phyloP scores from a whole-genome alignment of 768 basidiomycete species.

The Lactifluus volemus region DNA sequence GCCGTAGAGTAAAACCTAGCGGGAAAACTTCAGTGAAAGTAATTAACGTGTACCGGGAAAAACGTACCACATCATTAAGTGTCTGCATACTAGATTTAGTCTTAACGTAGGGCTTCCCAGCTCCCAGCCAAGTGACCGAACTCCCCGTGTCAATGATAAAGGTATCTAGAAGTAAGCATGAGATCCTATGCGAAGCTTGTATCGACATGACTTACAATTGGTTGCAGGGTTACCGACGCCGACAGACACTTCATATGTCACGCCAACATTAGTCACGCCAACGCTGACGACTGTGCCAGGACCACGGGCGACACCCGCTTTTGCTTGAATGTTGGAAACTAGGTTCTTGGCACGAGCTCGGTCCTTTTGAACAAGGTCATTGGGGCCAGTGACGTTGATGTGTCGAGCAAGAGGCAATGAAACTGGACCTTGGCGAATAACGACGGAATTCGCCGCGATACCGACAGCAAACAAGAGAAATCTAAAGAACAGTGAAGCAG shows the following conservation, averaged over 20 bases:
- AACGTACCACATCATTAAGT: slow-evolving; percentile 38
- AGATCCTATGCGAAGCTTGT: not conserved
- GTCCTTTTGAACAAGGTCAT: slow-evolving; percentile 44
- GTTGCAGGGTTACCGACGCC: slow-evolving; percentile 47
- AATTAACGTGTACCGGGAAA: not conserved
- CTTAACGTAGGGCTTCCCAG: slow-evolving; percentile 33
- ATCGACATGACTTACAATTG: slow-evolving; percentile 30
- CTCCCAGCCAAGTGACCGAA: slow-evolving; percentile 68
- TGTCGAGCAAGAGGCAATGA: slow-evolving; percentile 46
- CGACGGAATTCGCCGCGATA: slow-evolving; percentile 22
- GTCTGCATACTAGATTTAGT: slow-evolving; percentile 46
- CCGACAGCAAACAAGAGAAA: slow-evolving; percentile 20
- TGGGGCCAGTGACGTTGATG: slow-evolving; percentile 43
- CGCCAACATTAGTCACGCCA: slow-evolving; percentile 34
- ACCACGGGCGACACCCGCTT: slow-evolving; percentile 20
- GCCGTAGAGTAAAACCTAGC: slow-evolving; percentile 48
- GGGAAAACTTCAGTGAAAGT: not conserved
- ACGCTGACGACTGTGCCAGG: slow-evolving; percentile 23
- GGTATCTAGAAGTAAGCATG: slow-evolving; percentile 25
- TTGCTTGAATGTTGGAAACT: slow-evolving; percentile 32
- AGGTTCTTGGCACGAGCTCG: slow-evolving; percentile 42
- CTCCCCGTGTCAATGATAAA: slow-evolving; percentile 59
- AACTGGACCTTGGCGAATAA: slow-evolving; percentile 20
- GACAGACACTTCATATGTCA: slow-evolving; percentile 31
- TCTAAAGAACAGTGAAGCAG: slow-evolving; percentile 18